Conservation (phyloP, 1,139 yeast genomes). For the Dujonia santamariae region DNA sequence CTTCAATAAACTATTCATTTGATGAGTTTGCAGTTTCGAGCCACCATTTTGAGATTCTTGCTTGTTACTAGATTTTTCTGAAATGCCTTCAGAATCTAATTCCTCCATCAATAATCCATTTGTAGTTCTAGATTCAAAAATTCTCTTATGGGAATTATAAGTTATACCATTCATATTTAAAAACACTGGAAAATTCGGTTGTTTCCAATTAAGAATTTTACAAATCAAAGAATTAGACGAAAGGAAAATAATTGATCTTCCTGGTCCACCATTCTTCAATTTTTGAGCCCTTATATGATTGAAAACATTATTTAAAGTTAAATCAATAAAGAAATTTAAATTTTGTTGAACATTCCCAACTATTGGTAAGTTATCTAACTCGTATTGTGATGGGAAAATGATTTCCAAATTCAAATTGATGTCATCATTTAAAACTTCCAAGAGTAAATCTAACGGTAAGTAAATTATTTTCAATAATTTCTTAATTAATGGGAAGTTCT, state of each 20-base stretch:
- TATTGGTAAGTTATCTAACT: slow-evolving; percentile 52
- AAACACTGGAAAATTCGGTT: slow-evolving; percentile 94
- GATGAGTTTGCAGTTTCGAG: slow-evolving; percentile 18
- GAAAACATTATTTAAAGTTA: slow-evolving; percentile 68
- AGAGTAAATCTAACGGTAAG: slow-evolving; percentile 62
- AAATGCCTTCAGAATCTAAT: slow-evolving; percentile 2
- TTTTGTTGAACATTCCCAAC: slow-evolving; percentile 46
- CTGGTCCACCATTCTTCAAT: slow-evolving; percentile 22
- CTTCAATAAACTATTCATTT: slow-evolving; percentile 11
- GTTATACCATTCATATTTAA: slow-evolving; percentile 71
- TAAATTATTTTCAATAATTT: slow-evolving; percentile 42
- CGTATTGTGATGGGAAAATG: slow-evolving; percentile 74
- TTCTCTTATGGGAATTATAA: slow-evolving; percentile 25
- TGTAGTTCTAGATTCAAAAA: slow-evolving; percentile 40
- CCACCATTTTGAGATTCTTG: slow-evolving; percentile 19
- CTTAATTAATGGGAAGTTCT: slow-evolving; percentile 36
- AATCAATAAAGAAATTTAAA: slow-evolving; percentile 74
- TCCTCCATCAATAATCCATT: slow-evolving; percentile 38
- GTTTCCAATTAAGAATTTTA: slow-evolving; percentile 94
- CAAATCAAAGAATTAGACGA: slow-evolving; percentile 87
- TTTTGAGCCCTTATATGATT: slow-evolving; percentile 65
- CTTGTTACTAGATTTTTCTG: background rate
- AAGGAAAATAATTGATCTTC: slow-evolving; percentile 73
- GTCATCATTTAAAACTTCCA: slow-evolving; percentile 51
- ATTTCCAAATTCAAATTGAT: slow-evolving; percentile 77